Evolutionary conservation across 176 grass and related monocot species (phyloP), one percentile per base, ranked within the genome.

Genomic region (Triticum urartu): DNA sequence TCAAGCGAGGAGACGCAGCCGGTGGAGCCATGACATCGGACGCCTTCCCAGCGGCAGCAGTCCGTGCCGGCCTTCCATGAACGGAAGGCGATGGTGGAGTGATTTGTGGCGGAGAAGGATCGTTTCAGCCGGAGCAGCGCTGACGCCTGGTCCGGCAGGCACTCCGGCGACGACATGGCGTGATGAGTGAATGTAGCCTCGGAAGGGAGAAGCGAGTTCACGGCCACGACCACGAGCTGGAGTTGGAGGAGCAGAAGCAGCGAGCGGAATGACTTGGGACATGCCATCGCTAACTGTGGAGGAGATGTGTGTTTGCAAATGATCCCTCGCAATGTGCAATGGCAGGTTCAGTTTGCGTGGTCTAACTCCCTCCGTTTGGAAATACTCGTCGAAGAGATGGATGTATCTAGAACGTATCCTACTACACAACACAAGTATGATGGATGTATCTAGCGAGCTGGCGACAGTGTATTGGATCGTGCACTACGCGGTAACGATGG

Each of bases 1-100:
- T 92, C 67, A 8, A 92, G 87, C 38, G 74, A 39, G 2, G 47
- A 56, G 24, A 92, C 87, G 17, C 11, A 66, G 58, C 87, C 84
- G 28, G 71, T 69, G 5, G 18, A 8, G 1, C 3, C 21, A 34
- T 69, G 67, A 40, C 91, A 92, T 6, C 50, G 39, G n/a, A 74
- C 1, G 1, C 39, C 40, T 26, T 74, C 71, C 71, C 71, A 74
- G 11, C 39, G n/a, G 11, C 71, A 61, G 32, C 75, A 78, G 75
- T 78, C 52, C 5, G 32, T 61, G 52, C 47, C 42, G 73, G 7
- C 15, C 45, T 15, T 56, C 25, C 74, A 77, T 32, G 28, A 58
- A 9, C 35, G 35, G 35, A 79, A 64, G 35, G 7, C 35, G 0
- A 0, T 1, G 15, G 25, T 2, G 39, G 24, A 47, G 24, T 21